These are phyloP conservation scores for Bryoerythrophyllum caledonicum DNA, from an alignment of 225 moss, liverwort and hornwort genomes.

Conservation along the genomic window DNA sequence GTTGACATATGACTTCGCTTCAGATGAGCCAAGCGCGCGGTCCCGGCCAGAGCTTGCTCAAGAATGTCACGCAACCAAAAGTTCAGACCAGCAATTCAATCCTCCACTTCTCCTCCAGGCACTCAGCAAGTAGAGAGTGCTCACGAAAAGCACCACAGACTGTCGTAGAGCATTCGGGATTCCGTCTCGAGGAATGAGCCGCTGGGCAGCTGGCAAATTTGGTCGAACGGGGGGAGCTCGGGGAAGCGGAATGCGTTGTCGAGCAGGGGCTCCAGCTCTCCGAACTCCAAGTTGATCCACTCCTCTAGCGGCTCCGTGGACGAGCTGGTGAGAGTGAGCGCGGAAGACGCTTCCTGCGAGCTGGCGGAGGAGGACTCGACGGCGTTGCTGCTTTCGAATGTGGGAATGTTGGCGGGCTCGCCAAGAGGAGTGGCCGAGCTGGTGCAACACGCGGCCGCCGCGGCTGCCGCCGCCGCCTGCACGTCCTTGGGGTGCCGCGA, in stretches of 20 bases:
- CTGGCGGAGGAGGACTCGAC: neutral
- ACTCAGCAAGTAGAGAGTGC: neutral
- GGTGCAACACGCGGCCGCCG: slow-evolving; percentile 3
- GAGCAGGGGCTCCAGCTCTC: slow-evolving; percentile 3
- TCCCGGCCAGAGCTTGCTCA: neutral
- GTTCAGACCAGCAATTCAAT: slow-evolving; percentile 1
- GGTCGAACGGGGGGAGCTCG: slow-evolving; percentile 9
- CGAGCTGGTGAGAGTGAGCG: neutral
- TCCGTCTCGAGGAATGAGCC: neutral
- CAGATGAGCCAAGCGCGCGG: neutral
- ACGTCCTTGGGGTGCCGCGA: slow-evolving; percentile 13
- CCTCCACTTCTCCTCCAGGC: neutral
- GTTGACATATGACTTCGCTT: neutral
- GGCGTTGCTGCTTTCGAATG: neutral
- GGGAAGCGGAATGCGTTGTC: neutral
- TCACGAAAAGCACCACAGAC: slow-evolving; percentile 16
- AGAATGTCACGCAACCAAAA: neutral
- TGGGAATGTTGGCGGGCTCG: neutral
- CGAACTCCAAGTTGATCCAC: slow-evolving; percentile 28
- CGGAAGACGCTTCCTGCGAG: neutral
- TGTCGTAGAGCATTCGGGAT: neutral
- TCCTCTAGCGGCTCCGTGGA: slow-evolving; percentile 1
- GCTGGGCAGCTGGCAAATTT: neutral
- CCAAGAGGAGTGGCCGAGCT: neutral
- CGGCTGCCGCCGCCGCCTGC: slow-evolving; percentile 21